Evolutionary conservation across 2,329 filamentous ascomycete genomes (phyloP), one percentile per base, ranked within the genome.

Genomic region (Fusarium xyrophilum): DNA sequence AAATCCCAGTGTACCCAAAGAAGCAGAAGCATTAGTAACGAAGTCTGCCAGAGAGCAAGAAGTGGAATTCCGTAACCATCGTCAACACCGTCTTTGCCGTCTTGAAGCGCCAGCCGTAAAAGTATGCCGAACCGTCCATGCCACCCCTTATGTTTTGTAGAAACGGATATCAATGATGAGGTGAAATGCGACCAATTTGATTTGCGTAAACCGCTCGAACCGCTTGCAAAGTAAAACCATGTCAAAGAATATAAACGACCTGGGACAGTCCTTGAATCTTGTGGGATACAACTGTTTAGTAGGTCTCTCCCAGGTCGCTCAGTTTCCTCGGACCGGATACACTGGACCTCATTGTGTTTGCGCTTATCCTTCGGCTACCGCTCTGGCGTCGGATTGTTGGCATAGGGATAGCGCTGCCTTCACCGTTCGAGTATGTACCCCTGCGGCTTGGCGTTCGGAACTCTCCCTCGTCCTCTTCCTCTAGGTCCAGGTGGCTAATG

Each of bases 261-360:
- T 63, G 58, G 59, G 40, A 61, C 32, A 53, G 48, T 44, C 54
- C 46, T 36, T 48, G 40, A 62, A 46, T 53, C 57, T 55, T 60
- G 7, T 28, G 33, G 52, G 63, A 42, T 55, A 32, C 30, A 48
- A 63, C 53, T 60, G 23, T 64, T 78, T 75, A 86, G 67, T 86
- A 87, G 12, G 85, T 86, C 79, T 87, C 85, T 57, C 84, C 85
- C 62, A 86, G 75, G 63, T 86, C 85, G 62, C 79, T 79, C 58
- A 86, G 70, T 66, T 79, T 83, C 70, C 78, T 79, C 46, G 76
- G 72, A 40, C 77, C 78, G 54, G 74, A 74, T 30, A 75, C 73
- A 60, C 75, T 76, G n/a, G 76, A 72, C 57, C 78, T 74, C 19
- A 72, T 70, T 32, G 70, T 78, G 58, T 77, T 81, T 73, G 44